Conservation (phyloP, 2,329 filamentous ascomycete genomes). For the Sordariomycetes sp. region DNA sequence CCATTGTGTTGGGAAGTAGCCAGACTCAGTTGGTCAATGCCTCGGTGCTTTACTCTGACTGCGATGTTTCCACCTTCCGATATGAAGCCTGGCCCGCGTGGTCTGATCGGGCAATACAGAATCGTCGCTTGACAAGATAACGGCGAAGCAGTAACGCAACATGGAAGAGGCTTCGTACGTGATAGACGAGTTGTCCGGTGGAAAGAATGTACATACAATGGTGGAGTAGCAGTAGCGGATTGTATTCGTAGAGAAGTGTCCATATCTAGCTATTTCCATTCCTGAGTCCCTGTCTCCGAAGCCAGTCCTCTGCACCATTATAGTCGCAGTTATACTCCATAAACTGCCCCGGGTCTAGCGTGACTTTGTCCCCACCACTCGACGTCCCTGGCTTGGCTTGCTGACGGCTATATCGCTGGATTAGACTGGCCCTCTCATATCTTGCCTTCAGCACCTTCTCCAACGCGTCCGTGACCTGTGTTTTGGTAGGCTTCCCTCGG, state of each 20-base stretch:
- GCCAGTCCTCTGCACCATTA: conserved; percentile 19
- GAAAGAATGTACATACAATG: too few relatives aligned
- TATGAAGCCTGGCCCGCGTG: too few relatives aligned
- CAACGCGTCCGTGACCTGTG: conserved; percentile 12
- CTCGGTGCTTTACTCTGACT: too few relatives aligned
- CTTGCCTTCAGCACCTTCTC: conserved; percentile 14
- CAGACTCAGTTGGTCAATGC: too few relatives aligned
- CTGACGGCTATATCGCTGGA: conserved; percentile 28
- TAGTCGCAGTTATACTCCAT: conserved; percentile 26
- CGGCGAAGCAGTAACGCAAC: too few relatives aligned
- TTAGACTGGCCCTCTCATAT: conserved; percentile 22
- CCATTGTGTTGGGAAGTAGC: too few relatives aligned
- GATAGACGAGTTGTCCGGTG: too few relatives aligned
- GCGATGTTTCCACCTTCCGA: too few relatives aligned
- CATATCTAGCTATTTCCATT: neutral
- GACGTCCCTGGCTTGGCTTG: conserved; percentile 22
- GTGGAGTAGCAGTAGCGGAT: too few relatives aligned
- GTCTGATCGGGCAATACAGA: too few relatives aligned
- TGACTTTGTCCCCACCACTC: conserved; percentile 14
- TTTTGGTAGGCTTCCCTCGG: conserved; percentile 5
- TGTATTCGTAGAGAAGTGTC: neutral
- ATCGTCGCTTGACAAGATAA: too few relatives aligned
- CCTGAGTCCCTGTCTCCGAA: neutral
- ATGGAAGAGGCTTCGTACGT: too few relatives aligned
- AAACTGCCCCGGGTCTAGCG: conserved; percentile 23